Evolutionary conservation across 78 protist species (phyloP).

Genomic region (Monocercomonoides exilis): DNA sequence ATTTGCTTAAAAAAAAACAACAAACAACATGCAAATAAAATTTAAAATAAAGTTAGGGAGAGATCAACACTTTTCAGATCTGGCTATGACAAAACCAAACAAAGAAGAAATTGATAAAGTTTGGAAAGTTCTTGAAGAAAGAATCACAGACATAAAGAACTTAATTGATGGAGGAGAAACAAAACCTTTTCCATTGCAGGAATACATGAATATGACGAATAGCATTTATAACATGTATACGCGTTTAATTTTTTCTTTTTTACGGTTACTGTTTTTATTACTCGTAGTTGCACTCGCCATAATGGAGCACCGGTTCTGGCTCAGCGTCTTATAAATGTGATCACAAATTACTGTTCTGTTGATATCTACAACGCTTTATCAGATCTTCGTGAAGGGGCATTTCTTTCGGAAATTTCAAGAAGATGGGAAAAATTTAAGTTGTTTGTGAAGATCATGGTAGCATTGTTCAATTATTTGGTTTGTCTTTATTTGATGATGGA

Average conservation of each 20-base stretch:
- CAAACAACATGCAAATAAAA: too few relatives aligned
- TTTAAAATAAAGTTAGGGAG: too few relatives aligned
- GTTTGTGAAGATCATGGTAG: neutral
- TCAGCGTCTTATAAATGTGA: neutral
- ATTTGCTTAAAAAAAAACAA: too few relatives aligned
- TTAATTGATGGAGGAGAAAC: neutral
- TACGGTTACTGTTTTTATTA: too few relatives aligned
- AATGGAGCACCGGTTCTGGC: neutral
- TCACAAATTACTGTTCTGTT: neutral
- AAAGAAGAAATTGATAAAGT: neutral
- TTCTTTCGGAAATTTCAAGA: neutral
- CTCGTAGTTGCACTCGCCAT: neutral
- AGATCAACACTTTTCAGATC: too few relatives aligned
- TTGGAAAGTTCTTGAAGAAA: neutral
- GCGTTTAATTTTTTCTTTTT: neutral
- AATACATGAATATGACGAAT: neutral
- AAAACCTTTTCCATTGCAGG: neutral
- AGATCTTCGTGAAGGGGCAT: neutral
- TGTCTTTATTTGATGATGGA: too few relatives aligned
- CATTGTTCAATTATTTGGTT: neutral
- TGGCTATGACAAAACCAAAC: too few relatives aligned
- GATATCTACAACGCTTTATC: neutral
- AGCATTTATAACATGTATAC: neutral
- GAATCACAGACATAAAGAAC: neutral
- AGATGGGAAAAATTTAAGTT: neutral